Conservation (phyloP, 2,329 filamentous ascomycete genomes). For the Trichoderma hamatum region DNA sequence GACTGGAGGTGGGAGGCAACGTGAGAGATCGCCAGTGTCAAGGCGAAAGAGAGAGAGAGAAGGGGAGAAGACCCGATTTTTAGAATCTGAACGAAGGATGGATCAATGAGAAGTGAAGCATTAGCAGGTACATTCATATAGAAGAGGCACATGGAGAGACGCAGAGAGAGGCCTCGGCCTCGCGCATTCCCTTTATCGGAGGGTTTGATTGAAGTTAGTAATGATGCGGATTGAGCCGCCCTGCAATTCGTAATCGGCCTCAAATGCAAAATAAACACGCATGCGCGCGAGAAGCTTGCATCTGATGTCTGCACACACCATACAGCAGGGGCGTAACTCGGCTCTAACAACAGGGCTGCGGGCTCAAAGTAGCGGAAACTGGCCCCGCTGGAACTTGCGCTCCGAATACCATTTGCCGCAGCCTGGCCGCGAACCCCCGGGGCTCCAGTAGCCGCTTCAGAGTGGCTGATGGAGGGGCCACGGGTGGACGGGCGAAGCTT, state of each 20-base stretch:
- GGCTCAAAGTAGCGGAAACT: not conserved
- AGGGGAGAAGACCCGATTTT: not conserved
- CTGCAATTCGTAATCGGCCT: not conserved
- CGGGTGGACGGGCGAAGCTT: slow-evolving; percentile 13
- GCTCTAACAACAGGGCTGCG: not conserved
- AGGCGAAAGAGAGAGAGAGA: not conserved
- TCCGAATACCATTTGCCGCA: slow-evolving; percentile 18
- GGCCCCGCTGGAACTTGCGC: slow-evolving; percentile 24
- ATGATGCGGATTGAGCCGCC: not conserved
- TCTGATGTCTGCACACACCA: not conserved
- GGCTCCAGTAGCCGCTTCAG: slow-evolving; percentile 12
- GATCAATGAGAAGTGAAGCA: not conserved
- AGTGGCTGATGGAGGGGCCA: slow-evolving; percentile 17
- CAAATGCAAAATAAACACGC: not conserved
- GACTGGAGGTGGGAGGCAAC: not conserved
- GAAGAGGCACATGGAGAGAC: not conserved
- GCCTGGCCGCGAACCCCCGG: slow-evolving; percentile 13
- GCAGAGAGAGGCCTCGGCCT: not conserved
- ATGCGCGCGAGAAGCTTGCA: not conserved
- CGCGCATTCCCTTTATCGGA: not conserved
- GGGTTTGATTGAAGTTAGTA: not conserved
- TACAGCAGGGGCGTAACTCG: not conserved
- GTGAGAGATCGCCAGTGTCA: not conserved
- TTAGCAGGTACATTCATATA: not conserved
- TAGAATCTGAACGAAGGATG: not conserved